These are phyloP conservation scores for Hortaea werneckii DNA, from an alignment of 2,329 filamentous ascomycete species.

Conservation along the genomic window DNA sequence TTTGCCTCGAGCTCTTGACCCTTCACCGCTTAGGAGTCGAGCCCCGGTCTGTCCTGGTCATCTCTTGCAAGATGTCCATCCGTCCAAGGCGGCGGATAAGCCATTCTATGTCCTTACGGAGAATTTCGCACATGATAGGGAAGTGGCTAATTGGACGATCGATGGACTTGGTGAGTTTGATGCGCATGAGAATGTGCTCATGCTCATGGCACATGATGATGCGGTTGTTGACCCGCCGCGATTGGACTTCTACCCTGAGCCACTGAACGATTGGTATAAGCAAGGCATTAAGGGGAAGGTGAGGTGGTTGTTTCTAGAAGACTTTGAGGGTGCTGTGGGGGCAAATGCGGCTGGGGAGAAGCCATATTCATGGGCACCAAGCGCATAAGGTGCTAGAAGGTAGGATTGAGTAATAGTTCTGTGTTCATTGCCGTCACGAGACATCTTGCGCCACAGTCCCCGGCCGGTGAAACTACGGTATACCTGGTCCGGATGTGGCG, in stretches of 20 bases:
- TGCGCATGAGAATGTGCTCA: conserved; percentile 21
- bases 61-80: conserved; percentile 31
- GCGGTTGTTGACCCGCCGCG: conserved; percentile 18
- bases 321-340: conserved; percentile 37
- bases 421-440: too few species aligned
- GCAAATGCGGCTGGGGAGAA: conserved; percentile 13
- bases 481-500: too few species aligned
- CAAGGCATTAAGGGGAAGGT: conserved; percentile 19
- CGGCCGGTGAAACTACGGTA: too few species aligned
- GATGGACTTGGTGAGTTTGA: conserved; percentile 24
- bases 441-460: too few species aligned
- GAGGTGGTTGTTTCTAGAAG: conserved; percentile 37
- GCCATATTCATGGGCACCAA: conserved; percentile 5
- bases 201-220: conserved; percentile 25
- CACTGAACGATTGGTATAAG: conserved; percentile 24
- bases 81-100: conserved; percentile 21
- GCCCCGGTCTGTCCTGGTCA: conserved; percentile 31
- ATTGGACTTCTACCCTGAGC: conserved; percentile 31
- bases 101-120: conserved; percentile 28
- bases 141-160: conserved; percentile 23
- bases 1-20: conserved; percentile 24
- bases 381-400: too few species aligned
- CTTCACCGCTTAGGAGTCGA: conserved; percentile 14
- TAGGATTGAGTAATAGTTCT: too few species aligned
- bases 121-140: conserved; percentile 28